phyloP scores from a whole-genome alignment of 2,329 filamentous ascomycete genomes.

The Pseudogymnoascus sp. region DNA sequence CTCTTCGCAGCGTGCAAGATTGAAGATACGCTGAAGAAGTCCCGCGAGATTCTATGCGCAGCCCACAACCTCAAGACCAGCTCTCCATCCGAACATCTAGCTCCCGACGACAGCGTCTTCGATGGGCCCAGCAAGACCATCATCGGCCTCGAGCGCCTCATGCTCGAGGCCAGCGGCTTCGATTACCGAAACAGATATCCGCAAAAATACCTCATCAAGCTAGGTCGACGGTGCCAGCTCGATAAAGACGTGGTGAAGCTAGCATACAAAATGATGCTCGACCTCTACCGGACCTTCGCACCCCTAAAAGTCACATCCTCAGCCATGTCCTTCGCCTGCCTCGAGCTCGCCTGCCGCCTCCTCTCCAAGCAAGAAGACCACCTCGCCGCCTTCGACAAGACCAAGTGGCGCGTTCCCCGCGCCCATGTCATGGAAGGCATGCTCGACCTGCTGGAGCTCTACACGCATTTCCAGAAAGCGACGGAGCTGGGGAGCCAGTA shows the following conservation, averaged over 20 bases:
- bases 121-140: constrained; percentile 72
- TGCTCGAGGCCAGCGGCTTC: constrained; percentile 87
- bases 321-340: constrained; percentile 73
- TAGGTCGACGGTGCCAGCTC: constrained; percentile 42
- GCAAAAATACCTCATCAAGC: constrained; percentile 75
- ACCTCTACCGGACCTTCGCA: constrained; percentile 88
- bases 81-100: constrained; percentile 53
- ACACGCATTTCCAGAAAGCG: constrained; percentile 70
- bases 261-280: constrained; percentile 76
- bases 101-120: constrained; percentile 81
- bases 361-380: constrained; percentile 45
- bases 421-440: constrained; percentile 63
- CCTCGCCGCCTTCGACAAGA: constrained; percentile 11
- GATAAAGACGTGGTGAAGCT: constrained; percentile 52
- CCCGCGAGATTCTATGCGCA: constrained; percentile 82
- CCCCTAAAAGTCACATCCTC: constrained; percentile 82
- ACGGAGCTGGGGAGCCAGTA: constrained; percentile 68
- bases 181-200: constrained; percentile 88
- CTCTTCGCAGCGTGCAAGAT: constrained; percentile 94
- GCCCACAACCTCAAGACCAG: constrained; percentile 69
- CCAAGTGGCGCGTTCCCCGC: constrained; percentile 39
- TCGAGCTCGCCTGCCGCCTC: constrained; percentile 72
- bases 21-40: constrained; percentile 97
- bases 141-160: constrained; percentile 82
- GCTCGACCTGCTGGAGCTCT: constrained; percentile 84